These are phyloP conservation scores for Mycena amicta DNA, from an alignment of 768 basidiomycete genomes.

Conservation along the genomic window DNA sequence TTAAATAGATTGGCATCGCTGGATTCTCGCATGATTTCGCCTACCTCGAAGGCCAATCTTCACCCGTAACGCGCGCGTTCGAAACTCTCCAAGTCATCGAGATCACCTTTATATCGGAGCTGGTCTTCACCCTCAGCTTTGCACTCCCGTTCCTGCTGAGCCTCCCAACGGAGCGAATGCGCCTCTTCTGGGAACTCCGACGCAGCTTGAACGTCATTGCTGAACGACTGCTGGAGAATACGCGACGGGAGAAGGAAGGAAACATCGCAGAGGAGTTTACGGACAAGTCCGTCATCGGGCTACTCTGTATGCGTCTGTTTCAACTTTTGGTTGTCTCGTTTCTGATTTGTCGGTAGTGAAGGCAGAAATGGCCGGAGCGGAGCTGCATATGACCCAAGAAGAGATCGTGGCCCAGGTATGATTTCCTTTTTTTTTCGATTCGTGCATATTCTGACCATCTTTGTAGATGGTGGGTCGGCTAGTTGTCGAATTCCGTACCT, in stretches of 20 bases:
- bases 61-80: slow-evolving; percentile 15
- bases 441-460: too few species aligned
- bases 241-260: slow-evolving; percentile 35
- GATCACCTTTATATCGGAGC: not conserved
- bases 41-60: slow-evolving; percentile 35
- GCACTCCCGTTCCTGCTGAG: slow-evolving; percentile 33
- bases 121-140: slow-evolving; percentile 29
- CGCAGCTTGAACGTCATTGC: slow-evolving; percentile 36
- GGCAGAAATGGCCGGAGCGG: slow-evolving; percentile 30
- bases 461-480: slow-evolving; percentile 12
- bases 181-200: slow-evolving; percentile 28
- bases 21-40: slow-evolving; percentile 48
- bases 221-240: slow-evolving; percentile 32
- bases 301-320: too few species aligned
- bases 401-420: slow-evolving; percentile 44
- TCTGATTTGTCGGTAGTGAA: slow-evolving; percentile 34
- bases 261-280: slow-evolving; percentile 23
- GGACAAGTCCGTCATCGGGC: slow-evolving; percentile 41
- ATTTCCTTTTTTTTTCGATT: too few species aligned
- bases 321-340: too few species aligned
- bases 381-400: slow-evolving; percentile 38
- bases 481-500: not conserved
- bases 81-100: slow-evolving; percentile 3
- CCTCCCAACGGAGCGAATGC: slow-evolving; percentile 33
- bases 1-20: slow-evolving; percentile 39